phyloP scores from a whole-genome alignment of 257 asterid genomes.

The Solanum dulcamara region DNA sequence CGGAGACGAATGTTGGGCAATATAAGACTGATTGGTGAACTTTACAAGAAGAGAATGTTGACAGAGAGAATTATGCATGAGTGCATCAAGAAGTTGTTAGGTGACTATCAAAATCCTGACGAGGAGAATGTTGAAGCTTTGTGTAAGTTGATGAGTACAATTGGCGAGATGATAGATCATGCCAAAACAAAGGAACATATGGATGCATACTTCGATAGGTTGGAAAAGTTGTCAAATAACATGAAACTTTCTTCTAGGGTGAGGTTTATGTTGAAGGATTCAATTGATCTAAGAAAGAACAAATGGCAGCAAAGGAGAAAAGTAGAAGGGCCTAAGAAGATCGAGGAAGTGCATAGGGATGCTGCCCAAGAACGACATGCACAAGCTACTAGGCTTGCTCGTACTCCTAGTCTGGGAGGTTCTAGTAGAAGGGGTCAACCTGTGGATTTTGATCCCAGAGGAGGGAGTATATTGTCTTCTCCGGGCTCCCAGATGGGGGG shows the following conservation, averaged over 20 bases:
- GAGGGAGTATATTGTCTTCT: slow-evolving; percentile 46
- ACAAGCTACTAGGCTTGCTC: slow-evolving; percentile 57
- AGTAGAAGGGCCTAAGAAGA: slow-evolving; percentile 95
- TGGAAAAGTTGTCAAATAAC: slow-evolving; percentile 60
- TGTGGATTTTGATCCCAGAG: slow-evolving; percentile 59
- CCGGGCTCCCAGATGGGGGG: slow-evolving; percentile 53
- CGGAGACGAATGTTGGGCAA: slow-evolving; percentile 88
- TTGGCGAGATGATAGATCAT: slow-evolving; percentile 91
- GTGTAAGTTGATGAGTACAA: slow-evolving; percentile 96
- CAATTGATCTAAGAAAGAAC: slow-evolving; percentile 85
- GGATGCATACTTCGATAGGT: slow-evolving; percentile 58
- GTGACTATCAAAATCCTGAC: slow-evolving; percentile 66
- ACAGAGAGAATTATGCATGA: slow-evolving; percentile 94
- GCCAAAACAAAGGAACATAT: slow-evolving; percentile 62
- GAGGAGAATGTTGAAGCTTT: slow-evolving; percentile 89
- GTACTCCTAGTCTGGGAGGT: slow-evolving; percentile 50
- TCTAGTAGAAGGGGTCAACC: slow-evolving; percentile 60
- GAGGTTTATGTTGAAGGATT: slow-evolving; percentile 84
- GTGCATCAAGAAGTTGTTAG: slow-evolving; percentile 72
- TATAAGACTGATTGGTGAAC: slow-evolving; percentile 85
- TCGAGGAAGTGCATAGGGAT: slow-evolving; percentile 89
- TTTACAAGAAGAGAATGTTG: slow-evolving; percentile 90
- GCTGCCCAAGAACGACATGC: slow-evolving; percentile 95
- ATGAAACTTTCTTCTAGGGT: slow-evolving; percentile 81
- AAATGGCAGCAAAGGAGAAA: slow-evolving; percentile 98